Evolutionary conservation across 768 basidiomycete genomes (phyloP), one percentile per base, ranked within the genome.

Genomic region (Guyanaporus albipodus): DNA sequence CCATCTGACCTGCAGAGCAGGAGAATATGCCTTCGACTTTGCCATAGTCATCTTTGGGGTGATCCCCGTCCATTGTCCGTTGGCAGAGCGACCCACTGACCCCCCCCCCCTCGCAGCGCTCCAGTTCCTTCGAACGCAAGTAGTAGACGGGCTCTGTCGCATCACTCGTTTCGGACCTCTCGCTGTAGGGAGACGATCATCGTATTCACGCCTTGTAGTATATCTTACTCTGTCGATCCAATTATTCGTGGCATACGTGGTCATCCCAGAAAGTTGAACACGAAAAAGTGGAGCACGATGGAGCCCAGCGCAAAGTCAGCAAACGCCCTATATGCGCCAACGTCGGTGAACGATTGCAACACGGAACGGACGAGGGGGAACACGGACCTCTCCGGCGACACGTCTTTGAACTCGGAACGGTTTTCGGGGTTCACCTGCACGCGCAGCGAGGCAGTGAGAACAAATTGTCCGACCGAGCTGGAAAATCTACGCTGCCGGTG

Each of bases 231-330:
- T 27, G 12, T 23, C 27, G 18, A 31, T 19, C 17, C 37, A 46
- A 14, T 14, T 28, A 29, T 31, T 21, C 14, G 17, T 29, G 46
- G 24, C 29, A 28, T 23, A 23, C 39, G 21, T 8, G 12, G 46
- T 70, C 67, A 98, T 66, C 95, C 96, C 12, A 99, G 77, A 78
- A 96, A 98, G 71, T 97, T 97, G 78, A 85, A 97, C 50, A 96
- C 94, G 66, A 98, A 99, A 74, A 97, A 93, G 68, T 99, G 96
- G 27, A 99, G 75, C 31, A 98, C 83, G 52, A 98, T 85, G 3
- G 91, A 94, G n/a, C 93, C 93, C 36, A 94, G 67, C 22, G 87
- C 88, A 61, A 97, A 99, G 62, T 99, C 96, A 36, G 90, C 94
- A 61, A 99, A 99, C 17, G 96, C 96, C 60, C 96, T 99, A 62